Conservation (phyloP, 2,329 filamentous ascomycete species). For the Aspergillus candidus region DNA sequence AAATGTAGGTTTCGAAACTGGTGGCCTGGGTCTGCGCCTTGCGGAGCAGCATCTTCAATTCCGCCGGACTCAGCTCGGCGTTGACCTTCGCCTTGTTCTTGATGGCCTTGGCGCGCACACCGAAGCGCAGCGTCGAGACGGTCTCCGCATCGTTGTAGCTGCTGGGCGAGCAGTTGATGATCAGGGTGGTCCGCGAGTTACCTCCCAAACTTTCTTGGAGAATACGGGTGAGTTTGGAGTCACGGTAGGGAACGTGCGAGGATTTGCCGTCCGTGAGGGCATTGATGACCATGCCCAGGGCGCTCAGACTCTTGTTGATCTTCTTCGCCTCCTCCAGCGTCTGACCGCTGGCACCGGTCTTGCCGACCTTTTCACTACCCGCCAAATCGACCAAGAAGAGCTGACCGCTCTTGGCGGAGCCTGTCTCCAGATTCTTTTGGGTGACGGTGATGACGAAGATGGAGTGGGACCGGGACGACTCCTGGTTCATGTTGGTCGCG, state of each 20-base stretch:
- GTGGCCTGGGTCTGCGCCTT: constrained; percentile 87
- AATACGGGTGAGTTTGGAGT: constrained; percentile 95
- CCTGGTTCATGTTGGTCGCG: constrained; percentile 98
- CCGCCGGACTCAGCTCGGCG: constrained; percentile 88
- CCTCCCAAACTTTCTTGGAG: constrained; percentile 94
- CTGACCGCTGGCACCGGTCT: constrained; percentile 95
- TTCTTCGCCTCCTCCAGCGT: constrained; percentile 98
- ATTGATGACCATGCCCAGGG: constrained; percentile 98
- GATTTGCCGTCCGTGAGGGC: constrained; percentile 95
- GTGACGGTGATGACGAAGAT: constrained; percentile 97
- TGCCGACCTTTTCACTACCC: constrained; percentile 96
- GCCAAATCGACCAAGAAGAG: constrained; percentile 97
- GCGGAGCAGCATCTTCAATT: constrained; percentile 87
- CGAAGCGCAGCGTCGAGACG: constrained; percentile 83
- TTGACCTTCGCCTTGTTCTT: constrained; percentile 99
- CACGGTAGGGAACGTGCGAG: constrained; percentile 89
- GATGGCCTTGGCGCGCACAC: constrained; percentile 94
- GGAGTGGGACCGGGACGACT: constrained; percentile 95
- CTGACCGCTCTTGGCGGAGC: constrained; percentile 91
- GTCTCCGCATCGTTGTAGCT: constrained; percentile 98
- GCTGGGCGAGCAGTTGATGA: constrained; percentile 98
- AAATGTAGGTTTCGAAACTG: constrained; percentile 81
- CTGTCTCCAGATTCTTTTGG: constrained; percentile 95
- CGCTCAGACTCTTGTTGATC: constrained; percentile 99
- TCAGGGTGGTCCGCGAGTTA: constrained; percentile 95